A percentile compares a stretch with the other conserved stretches of the same genome.
phyloP scores from a whole-genome alignment of 2,329 filamentous ascomycete genomes.

The Talaromyces sp. region DNA sequence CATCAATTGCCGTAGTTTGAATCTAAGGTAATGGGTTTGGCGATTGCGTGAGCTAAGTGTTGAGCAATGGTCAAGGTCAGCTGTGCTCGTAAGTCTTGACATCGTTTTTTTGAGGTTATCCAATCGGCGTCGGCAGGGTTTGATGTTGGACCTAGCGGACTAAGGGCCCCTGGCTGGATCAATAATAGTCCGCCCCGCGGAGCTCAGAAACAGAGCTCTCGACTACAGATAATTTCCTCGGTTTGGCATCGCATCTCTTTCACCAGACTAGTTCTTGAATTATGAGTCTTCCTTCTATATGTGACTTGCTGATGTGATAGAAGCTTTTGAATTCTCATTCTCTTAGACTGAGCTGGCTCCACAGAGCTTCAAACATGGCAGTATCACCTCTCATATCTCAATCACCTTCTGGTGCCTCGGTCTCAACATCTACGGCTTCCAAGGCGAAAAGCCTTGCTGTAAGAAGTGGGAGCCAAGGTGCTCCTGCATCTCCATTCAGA shows the following conservation, averaged over 20 bases:
- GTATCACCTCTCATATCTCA: slow-evolving; percentile 45
- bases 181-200: slow-evolving; percentile 18
- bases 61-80: background rate
- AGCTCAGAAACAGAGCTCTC: slow-evolving; percentile 3
- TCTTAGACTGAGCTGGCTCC: background rate
- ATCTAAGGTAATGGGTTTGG: background rate
- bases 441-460: slow-evolving; percentile 37
- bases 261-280: background rate
- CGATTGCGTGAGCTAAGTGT: background rate
- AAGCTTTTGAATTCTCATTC: background rate
- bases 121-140: slow-evolving; percentile 11
- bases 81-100: background rate
- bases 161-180: slow-evolving; percentile 16
- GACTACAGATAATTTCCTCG: background rate
- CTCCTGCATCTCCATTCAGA: slow-evolving; percentile 22
- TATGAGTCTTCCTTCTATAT: background rate
- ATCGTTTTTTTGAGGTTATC: slow-evolving; percentile 4
- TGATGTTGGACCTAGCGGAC: background rate
- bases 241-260: background rate
- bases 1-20: background rate
- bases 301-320: background rate
- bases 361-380: slow-evolving; percentile 32
- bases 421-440: slow-evolving; percentile 33
- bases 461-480: slow-evolving; percentile 29
- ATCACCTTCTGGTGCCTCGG: slow-evolving; percentile 37